phyloP scores from a whole-genome alignment of 257 asterid genomes.

The Solanum okadae region DNA sequence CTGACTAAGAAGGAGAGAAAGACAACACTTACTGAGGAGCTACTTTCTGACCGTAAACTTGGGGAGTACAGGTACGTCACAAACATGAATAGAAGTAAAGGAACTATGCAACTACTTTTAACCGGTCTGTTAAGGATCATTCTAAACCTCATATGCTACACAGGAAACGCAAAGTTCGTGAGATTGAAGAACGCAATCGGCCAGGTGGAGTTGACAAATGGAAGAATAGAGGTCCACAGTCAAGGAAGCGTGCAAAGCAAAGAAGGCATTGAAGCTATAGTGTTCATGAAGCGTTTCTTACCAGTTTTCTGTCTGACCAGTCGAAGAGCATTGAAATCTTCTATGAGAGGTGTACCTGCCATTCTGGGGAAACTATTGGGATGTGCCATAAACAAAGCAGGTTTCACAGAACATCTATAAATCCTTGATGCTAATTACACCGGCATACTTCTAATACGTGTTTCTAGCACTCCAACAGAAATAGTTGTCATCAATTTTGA shows the following conservation, averaged over 20 bases:
- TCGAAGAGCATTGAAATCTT: not conserved
- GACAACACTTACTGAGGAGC: constrained; percentile 77
- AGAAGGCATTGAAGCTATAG: constrained; percentile 20
- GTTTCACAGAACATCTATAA: not conserved
- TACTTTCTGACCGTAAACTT: constrained; percentile 53
- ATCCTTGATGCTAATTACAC: not conserved
- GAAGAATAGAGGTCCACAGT: constrained; percentile 41
- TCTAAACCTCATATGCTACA: not conserved
- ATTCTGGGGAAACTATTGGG: not conserved
- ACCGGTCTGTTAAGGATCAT: not conserved
- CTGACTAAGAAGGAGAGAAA: constrained; percentile 92
- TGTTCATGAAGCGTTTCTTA: not conserved
- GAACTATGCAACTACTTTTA: not conserved
- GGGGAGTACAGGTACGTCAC: constrained; percentile 44
- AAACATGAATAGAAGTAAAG: not conserved
- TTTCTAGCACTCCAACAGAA: not conserved
- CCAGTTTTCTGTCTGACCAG: not conserved
- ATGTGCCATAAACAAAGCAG: not conserved
- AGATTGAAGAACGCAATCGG: constrained; percentile 69
- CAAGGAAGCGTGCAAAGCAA: constrained; percentile 31
- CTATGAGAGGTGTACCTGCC: not conserved
- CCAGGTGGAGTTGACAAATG: constrained; percentile 77
- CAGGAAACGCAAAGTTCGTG: constrained; percentile 87
- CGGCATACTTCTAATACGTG: not conserved
- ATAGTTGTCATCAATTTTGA: not conserved